Evolutionary conservation across 2,329 filamentous ascomycete species (phyloP).

Genomic region (Beauveria sp.): DNA sequence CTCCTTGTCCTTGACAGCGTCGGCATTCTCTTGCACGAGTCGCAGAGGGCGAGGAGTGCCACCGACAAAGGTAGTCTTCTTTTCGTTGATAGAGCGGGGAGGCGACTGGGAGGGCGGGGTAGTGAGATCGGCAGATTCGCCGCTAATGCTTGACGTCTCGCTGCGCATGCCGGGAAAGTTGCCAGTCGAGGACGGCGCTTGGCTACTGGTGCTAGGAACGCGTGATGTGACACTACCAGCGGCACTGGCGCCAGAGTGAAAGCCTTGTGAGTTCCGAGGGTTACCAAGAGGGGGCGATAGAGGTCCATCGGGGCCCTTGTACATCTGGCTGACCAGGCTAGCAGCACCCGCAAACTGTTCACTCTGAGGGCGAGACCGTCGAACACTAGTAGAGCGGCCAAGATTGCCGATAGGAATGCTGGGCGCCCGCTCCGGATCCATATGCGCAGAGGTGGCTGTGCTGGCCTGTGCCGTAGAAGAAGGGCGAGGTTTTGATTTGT

Average conservation of each 20-base stretch:
- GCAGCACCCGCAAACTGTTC: conserved; percentile 56
- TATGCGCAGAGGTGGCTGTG: conserved; percentile 35
- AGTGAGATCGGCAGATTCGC: conserved; percentile 53
- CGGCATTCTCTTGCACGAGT: conserved; percentile 71
- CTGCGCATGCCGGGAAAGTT: conserved; percentile 69
- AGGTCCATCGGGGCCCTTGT: conserved; percentile 62
- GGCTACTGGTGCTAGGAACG: conserved; percentile 40
- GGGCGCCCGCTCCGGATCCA: conserved; percentile 66
- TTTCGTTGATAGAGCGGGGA: conserved; percentile 41
- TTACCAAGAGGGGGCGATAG: conserved; percentile 52
- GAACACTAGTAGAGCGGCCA: conserved; percentile 45
- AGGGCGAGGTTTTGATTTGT: conserved; percentile 41
- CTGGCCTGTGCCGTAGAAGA: conserved; percentile 46
- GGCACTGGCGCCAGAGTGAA: conserved; percentile 47
- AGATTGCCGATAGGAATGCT: conserved; percentile 62
- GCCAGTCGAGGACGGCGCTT: conserved; percentile 36
- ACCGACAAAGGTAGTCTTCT: conserved; percentile 50
- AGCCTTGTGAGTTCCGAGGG: conserved; percentile 54
- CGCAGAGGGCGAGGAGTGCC: conserved; percentile 77
- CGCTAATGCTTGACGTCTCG: conserved; percentile 57
- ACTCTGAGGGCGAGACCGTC: conserved; percentile 51
- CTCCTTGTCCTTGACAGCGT: conserved; percentile 38
- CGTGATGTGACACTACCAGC: conserved; percentile 44
- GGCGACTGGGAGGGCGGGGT: conserved; percentile 46
- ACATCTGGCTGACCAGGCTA: conserved; percentile 81